These are phyloP conservation scores for Phaeosphaeriaceae sp. DNA, from an alignment of 2,329 filamentous ascomycete species.

Conservation along the genomic window DNA sequence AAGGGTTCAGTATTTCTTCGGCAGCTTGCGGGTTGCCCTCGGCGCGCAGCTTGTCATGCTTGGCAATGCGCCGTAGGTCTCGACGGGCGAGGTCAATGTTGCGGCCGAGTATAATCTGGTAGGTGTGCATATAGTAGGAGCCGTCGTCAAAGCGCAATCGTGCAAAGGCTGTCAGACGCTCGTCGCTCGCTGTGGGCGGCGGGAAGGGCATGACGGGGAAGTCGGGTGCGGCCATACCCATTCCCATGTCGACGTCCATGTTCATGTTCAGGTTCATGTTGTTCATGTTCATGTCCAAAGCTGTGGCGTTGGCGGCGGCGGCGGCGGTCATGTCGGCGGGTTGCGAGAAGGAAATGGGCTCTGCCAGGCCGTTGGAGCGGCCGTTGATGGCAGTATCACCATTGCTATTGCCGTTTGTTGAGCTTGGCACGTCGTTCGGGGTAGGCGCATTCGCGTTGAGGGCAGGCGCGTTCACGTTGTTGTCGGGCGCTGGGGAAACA, in stretches of 20 bases:
- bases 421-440: neutral
- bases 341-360: conserved; percentile 28
- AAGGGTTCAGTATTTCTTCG: conserved; percentile 25
- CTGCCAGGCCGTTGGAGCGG: conserved; percentile 15
- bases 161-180: conserved; percentile 65
- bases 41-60: conserved; percentile 33
- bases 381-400: neutral
- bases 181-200: conserved; percentile 25
- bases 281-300: conserved; percentile 10
- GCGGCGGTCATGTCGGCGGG: conserved; percentile 13
- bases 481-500: neutral
- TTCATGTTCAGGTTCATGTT: conserved; percentile 10
- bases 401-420: conserved; percentile 1
- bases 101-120: conserved; percentile 74
- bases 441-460: conserved; percentile 6
- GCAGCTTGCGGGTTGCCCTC: conserved; percentile 35
- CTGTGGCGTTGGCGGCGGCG: neutral
- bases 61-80: conserved; percentile 59
- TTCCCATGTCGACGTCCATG: conserved; percentile 10
- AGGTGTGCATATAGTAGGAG: conserved; percentile 80
- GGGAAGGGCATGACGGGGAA: conserved; percentile 20
- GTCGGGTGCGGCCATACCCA: conserved; percentile 11
- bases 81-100: conserved; percentile 61
- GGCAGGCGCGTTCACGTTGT: conserved; percentile 6
- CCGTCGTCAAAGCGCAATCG: conserved; percentile 77